Base-by-base conservation (phyloP, 1,139 yeast genomes). In the Candida freyschussii region DNA sequence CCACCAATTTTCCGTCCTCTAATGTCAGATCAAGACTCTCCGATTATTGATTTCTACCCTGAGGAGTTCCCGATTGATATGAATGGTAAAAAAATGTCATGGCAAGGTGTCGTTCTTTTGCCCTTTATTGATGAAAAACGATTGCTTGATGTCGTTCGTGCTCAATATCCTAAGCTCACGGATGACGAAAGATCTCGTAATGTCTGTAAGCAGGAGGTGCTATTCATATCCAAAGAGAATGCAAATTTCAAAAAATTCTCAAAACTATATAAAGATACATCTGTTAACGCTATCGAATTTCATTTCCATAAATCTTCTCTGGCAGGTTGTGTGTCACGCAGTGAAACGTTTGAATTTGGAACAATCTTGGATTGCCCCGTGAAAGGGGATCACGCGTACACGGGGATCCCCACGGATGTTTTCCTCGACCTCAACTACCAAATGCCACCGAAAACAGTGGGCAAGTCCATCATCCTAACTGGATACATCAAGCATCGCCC, bases 41-140 rank as follows among this genome's bases (percentile, higher is more conserved):
- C 83, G 35, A 86, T 89, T 44, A 78, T 85, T 44, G 96, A 89
- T 52, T 89, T 87, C 50, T 89, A 89, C 53, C 97, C 97, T 0
- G 85, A 75, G 41, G 83, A 85, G 21, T 89, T 89, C 59, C 75
- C 81, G 33, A 82, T 89, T 44, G 97, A 89, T 59, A 85, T 87
- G 95, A 87, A 89, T 55, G 97, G 97, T 17, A 85, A 85, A 46
- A 86, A 83, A 47, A 82, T 82, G 86, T 71, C 93, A 32, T 89
- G 97, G 97, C 94, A 86, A 55, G 96, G 95, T 34, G 82, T 89
- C 50, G 93, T 95, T 1, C 62, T 89, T 29, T 63, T 89, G 37
- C 96, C 97, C 0, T 89, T 89, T 47, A 89, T 89, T 49, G 96
- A 89, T 49, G 95, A 85, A 49, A 57, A 58, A n/a, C 65, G 95